Evolutionary conservation across 768 basidiomycete genomes (phyloP).

Genomic region (Hydnum rufescens): DNA sequence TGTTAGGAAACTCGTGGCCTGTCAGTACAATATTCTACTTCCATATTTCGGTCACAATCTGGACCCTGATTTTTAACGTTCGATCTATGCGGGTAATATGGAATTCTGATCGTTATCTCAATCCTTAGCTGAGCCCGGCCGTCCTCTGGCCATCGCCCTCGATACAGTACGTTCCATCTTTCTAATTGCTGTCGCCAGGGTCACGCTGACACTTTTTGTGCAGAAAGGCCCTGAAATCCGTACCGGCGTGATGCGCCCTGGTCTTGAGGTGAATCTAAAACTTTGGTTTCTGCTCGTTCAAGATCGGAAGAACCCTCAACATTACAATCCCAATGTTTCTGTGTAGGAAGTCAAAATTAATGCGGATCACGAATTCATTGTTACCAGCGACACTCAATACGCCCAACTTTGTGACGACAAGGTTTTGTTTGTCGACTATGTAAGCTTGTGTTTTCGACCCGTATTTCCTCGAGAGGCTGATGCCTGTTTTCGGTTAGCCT

Average conservation of each 20-base stretch:
- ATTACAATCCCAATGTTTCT: slow-evolving; percentile 6
- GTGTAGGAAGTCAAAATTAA: slow-evolving; percentile 45
- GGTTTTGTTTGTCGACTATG: slow-evolving; percentile 84
- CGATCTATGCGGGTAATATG: too few relatives aligned
- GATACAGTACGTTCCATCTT: slow-evolving; percentile 53
- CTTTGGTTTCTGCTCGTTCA: background rate
- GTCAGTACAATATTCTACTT: too few relatives aligned
- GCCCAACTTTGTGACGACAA: slow-evolving; percentile 64
- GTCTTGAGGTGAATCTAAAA: slow-evolving; percentile 48
- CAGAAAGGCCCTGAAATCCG: slow-evolving; percentile 99
- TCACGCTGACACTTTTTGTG: slow-evolving; percentile 7
- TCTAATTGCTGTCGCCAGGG: slow-evolving; percentile 1
- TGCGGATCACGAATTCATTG: slow-evolving; percentile 85
- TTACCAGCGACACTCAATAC: slow-evolving; percentile 71
- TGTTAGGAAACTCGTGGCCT: slow-evolving; percentile 63
- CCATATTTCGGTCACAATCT: background rate
- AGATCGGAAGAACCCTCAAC: slow-evolving; percentile 10
- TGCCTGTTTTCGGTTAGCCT: slow-evolving; percentile 25
- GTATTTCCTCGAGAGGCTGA: background rate
- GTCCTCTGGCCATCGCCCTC: slow-evolving; percentile 91
- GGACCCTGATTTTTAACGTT: background rate
- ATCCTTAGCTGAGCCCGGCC: slow-evolving; percentile 25
- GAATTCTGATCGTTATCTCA: slow-evolving; percentile 1
- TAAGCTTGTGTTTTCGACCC: slow-evolving; percentile 22
- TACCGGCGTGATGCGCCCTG: slow-evolving; percentile 78